These are phyloP conservation scores for Micromonas pusilla DNA, from an alignment of 139 green algal species.

Conservation along the genomic window DNA sequence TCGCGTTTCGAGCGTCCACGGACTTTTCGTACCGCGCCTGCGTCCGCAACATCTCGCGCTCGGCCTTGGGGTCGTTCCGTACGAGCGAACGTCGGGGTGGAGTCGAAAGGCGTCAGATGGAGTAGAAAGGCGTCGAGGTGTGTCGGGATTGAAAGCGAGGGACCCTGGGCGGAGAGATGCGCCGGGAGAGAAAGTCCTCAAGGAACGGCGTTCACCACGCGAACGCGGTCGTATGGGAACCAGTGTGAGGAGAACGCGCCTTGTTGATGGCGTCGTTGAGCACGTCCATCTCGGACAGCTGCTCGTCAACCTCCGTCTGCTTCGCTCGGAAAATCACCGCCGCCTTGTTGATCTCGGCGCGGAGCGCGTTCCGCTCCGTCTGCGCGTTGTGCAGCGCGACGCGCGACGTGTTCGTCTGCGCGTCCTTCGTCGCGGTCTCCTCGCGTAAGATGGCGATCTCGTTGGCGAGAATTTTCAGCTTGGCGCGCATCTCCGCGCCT, in stretches of 20 bases:
- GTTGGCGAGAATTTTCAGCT: constrained; percentile 64
- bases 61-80: too few species aligned
- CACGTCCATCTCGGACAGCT: constrained; percentile 64
- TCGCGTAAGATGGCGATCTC: constrained; percentile 65
- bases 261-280: constrained; percentile 63
- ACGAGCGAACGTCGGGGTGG: too few species aligned
- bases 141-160: too few species aligned
- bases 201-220: too few species aligned
- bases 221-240: too few species aligned
- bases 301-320: constrained; percentile 62
- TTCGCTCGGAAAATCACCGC: constrained; percentile 49
- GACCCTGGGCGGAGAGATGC: too few species aligned
- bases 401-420: constrained; percentile 50
- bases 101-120: too few species aligned
- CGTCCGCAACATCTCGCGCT: constrained; percentile 53
- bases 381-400: constrained; percentile 40
- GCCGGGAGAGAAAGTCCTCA: too few species aligned
- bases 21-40: too few species aligned
- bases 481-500: constrained; percentile 67
- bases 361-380: constrained; percentile 51
- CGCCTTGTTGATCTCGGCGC: constrained; percentile 53
- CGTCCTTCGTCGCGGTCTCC: constrained; percentile 52
- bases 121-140: too few species aligned
- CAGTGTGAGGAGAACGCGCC: too few species aligned
- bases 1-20: too few species aligned